phyloP scores from a whole-genome alignment of 306 rosid genomes.

The Cicer chorassanicum region DNA sequence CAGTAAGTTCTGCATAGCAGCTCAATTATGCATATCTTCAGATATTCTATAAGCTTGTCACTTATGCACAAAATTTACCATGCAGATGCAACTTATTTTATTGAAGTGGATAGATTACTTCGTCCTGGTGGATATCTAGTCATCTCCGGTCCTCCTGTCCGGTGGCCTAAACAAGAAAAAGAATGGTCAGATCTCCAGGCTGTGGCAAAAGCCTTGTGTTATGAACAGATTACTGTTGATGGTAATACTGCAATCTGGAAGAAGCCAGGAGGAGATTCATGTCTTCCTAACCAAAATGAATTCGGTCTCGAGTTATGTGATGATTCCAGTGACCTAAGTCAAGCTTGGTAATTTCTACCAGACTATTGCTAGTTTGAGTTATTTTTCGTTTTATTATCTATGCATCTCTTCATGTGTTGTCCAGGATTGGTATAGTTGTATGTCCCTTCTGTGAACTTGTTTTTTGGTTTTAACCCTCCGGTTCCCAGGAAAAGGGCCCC shows the following conservation, averaged over 20 bases:
- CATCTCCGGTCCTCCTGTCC: slow-evolving; percentile 97
- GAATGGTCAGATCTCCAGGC: slow-evolving; percentile 98
- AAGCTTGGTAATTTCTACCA: slow-evolving; percentile 71
- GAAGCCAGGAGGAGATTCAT: slow-evolving; percentile 70
- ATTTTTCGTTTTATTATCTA: slow-evolving; percentile 29
- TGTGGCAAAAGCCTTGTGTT: slow-evolving; percentile 89
- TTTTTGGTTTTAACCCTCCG: too few species aligned
- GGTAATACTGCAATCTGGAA: slow-evolving; percentile 95
- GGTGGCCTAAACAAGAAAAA: slow-evolving; percentile 92
- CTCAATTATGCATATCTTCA: slow-evolving; percentile 18
- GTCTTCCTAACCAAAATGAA: slow-evolving; percentile 85
- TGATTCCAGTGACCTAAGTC: slow-evolving; percentile 72
- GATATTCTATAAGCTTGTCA: not conserved
- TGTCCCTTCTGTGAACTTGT: not conserved
- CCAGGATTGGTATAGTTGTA: slow-evolving; percentile 22
- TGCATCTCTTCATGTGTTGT: slow-evolving; percentile 20
- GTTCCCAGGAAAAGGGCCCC: too few species aligned
- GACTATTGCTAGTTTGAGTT: slow-evolving; percentile 26
- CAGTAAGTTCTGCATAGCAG: slow-evolving; percentile 65
- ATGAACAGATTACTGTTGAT: slow-evolving; percentile 81
- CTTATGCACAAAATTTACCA: slow-evolving; percentile 46
- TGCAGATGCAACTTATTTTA: slow-evolving; percentile 92
- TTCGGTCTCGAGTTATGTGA: slow-evolving; percentile 80
- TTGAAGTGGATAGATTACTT: slow-evolving; percentile 92
- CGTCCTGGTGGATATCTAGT: slow-evolving; percentile 93